These are phyloP conservation scores for Botrytis cinerea DNA, from an alignment of 2,329 filamentous ascomycete genomes.

Conservation along the genomic window DNA sequence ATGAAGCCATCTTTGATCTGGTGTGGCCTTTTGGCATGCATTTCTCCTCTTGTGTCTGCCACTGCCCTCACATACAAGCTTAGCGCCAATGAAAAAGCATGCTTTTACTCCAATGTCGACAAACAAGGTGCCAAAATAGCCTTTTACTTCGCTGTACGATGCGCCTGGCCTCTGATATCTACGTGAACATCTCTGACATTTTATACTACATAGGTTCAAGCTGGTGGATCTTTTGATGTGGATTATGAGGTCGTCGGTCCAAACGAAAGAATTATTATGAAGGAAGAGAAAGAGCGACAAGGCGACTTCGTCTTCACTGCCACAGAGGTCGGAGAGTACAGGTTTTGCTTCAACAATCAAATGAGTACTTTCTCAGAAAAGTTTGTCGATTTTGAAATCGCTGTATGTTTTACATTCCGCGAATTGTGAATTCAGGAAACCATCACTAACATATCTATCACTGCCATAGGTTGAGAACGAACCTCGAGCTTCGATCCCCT, in stretches of 20 bases:
- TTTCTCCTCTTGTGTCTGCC: conserved; percentile 71
- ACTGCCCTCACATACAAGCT: conserved; percentile 96
- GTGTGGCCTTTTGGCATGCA: conserved; percentile 69
- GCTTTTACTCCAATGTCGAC: conserved; percentile 84
- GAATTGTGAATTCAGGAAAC: neutral
- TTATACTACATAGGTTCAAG: conserved; percentile 73
- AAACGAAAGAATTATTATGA: conserved; percentile 75
- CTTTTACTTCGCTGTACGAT: conserved; percentile 94
- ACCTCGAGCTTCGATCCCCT: conserved; percentile 75
- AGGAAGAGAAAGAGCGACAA: conserved; percentile 88
- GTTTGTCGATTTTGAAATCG: conserved; percentile 96
- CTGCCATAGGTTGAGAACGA: conserved; percentile 81
- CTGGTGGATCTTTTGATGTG: conserved; percentile 95
- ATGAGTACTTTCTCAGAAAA: conserved; percentile 99
- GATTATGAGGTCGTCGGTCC: conserved; percentile 89
- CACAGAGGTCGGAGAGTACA: conserved; percentile 83
- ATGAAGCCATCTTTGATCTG: conserved; percentile 69
- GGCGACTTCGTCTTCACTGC: conserved; percentile 98
- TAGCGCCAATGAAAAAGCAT: conserved; percentile 86
- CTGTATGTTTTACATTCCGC: conserved; percentile 58
- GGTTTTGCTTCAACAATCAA: conserved; percentile 97
- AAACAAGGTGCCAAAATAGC: conserved; percentile 84
- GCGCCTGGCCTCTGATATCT: neutral
- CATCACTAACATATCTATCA: conserved; percentile 5
- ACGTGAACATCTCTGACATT: conserved; percentile 15